Evolutionary conservation across 768 basidiomycete species (phyloP).

Genomic region (Russula emetica): DNA sequence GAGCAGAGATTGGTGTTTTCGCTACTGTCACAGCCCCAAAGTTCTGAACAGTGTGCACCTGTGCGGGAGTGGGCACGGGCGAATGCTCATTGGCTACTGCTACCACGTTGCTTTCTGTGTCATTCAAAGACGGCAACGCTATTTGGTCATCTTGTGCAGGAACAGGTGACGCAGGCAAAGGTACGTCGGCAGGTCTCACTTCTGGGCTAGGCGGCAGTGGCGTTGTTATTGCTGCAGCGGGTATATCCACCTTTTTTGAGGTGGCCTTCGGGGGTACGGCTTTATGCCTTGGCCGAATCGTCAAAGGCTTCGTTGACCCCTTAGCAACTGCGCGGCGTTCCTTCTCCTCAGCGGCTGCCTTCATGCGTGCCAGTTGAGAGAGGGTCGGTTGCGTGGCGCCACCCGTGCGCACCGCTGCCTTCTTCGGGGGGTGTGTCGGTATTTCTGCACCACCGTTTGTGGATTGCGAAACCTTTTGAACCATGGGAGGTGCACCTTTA

Average conservation of each 20-base stretch:
- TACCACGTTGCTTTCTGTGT: not conserved
- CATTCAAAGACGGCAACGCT: not conserved
- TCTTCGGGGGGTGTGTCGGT: conserved; percentile 3
- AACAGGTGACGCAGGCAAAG: conserved; percentile 20
- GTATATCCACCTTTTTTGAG: conserved; percentile 11
- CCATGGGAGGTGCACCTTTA: not conserved
- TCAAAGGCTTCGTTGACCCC: conserved; percentile 10
- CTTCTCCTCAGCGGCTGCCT: conserved; percentile 23
- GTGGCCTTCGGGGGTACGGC: not conserved
- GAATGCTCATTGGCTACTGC: not conserved
- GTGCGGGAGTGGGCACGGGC: not conserved
- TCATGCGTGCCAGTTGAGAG: conserved; percentile 28
- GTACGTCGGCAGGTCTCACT: conserved; percentile 17
- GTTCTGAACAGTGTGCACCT: not conserved
- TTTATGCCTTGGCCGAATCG: conserved; percentile 1
- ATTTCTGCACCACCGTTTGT: not conserved
- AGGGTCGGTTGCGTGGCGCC: conserved; percentile 28
- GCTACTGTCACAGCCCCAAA: not conserved
- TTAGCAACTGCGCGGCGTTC: conserved; percentile 17
- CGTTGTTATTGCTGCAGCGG: conserved; percentile 1
- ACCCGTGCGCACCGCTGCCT: conserved; percentile 18
- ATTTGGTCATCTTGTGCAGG: not conserved
- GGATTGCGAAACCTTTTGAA: conserved; percentile 5
- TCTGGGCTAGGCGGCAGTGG: conserved; percentile 18
- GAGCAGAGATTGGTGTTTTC: conserved; percentile 60